These are phyloP conservation scores for Ustanciosporium gigantosporum DNA, from an alignment of 1,284 basidiomycete genomes.

Conservation along the genomic window DNA sequence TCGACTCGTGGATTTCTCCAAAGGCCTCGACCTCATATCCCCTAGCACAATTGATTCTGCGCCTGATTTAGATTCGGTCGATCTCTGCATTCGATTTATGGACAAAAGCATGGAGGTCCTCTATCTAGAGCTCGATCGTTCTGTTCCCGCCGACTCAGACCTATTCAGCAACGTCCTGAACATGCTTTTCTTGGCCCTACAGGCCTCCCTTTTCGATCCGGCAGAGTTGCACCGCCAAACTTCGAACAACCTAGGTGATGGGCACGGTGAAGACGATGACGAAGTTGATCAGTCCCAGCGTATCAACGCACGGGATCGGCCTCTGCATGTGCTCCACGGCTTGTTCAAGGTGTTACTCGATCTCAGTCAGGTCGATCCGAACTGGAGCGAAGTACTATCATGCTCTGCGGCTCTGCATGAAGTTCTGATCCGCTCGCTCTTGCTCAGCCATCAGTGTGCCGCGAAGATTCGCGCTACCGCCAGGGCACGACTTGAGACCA, in stretches of 20 bases:
- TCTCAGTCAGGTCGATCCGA: conserved; percentile 31
- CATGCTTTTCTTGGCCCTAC: conserved; percentile 15
- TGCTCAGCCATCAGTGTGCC: conserved; percentile 16
- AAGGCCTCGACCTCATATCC: conserved; percentile 21
- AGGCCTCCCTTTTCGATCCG: conserved; percentile 12
- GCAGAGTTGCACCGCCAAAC: not conserved
- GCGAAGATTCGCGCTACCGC: conserved; percentile 3
- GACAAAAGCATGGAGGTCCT: conserved; percentile 35
- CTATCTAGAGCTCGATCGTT: conserved; percentile 21
- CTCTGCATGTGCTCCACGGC: conserved; percentile 25
- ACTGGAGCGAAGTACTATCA: conserved; percentile 31
- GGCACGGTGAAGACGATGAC: not conserved
- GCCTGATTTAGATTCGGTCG: conserved; percentile 31
- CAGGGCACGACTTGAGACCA: too few relatives aligned
- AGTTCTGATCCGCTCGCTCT: conserved; percentile 14
- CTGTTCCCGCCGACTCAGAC: conserved; percentile 12
- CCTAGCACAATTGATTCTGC: conserved; percentile 7
- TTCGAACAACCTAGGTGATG: not conserved
- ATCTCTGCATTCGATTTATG: conserved; percentile 29
- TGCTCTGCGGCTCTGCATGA: conserved; percentile 6
- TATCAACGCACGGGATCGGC: not conserved
- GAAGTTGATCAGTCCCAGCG: not conserved
- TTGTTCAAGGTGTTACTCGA: conserved; percentile 33
- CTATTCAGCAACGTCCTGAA: conserved; percentile 8
- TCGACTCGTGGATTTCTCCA: conserved; percentile 20